Evolutionary conservation across 129 eudicot genomes (phyloP).

Genomic region (Arctium lappa): DNA sequence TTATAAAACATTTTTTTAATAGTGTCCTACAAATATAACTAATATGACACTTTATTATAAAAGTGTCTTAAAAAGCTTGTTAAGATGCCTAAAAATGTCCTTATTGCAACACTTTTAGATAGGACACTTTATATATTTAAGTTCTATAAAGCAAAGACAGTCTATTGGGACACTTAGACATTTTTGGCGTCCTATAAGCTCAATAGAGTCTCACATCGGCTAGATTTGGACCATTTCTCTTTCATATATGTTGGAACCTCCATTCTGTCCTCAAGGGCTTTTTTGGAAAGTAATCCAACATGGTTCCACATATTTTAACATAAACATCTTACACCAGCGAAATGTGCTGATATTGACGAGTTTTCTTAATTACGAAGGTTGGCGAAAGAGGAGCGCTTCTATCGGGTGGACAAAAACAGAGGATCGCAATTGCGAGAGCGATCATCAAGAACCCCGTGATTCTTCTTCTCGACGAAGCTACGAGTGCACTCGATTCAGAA

Average conservation of each 20-base stretch:
- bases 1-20: no score
- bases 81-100: not conserved
- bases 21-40: not conserved
- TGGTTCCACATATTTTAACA: no score
- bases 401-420: conserved; percentile 94
- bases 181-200: no score
- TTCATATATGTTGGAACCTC: no score
- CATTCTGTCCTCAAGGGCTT: not conserved
- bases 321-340: no score
- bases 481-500: conserved; percentile 95
- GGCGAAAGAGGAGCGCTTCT: conserved; percentile 94
- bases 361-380: conserved; percentile 37
- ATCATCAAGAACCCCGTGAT: conserved; percentile 81
- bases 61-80: not conserved
- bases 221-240: no score
- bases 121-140: no score
- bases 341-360: not conserved
- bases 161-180: no score
- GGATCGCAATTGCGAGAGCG: conserved; percentile 91
- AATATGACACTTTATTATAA: not conserved
- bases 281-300: no score
- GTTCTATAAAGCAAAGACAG: no score
- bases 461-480: conserved; percentile 95
- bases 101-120: no score
- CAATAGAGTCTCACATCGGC: no score